These are phyloP conservation scores for Hyparrhenia diplandra DNA, from an alignment of 176 grass and related monocot species.

Conservation along the genomic window DNA sequence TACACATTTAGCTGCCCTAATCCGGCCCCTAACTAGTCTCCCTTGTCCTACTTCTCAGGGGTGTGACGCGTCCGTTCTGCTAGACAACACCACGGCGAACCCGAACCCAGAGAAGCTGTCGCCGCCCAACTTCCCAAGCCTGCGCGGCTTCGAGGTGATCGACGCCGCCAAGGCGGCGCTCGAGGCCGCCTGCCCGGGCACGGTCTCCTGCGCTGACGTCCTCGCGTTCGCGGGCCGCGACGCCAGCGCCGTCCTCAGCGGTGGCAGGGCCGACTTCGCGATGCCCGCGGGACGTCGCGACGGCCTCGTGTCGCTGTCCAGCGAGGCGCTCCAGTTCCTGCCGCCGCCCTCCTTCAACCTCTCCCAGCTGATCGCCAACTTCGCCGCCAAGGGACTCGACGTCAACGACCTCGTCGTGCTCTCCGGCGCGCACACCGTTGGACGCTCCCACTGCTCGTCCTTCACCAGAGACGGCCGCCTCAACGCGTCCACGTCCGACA, in stretches of 20 bases:
- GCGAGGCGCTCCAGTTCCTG: background rate
- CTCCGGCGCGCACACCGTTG: conserved; percentile 62
- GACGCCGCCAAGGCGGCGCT: conserved; percentile 34
- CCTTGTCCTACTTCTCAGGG: background rate
- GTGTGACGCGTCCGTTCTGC: background rate
- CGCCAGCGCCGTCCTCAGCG: background rate
- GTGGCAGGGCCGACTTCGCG: background rate
- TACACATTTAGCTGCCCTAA: too few relatives aligned
- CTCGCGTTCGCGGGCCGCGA: conserved; percentile 28
- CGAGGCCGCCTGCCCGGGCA: conserved; percentile 2
- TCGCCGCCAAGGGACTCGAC: conserved; percentile 21
- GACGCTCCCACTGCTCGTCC: conserved; percentile 41
- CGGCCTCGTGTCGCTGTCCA: background rate
- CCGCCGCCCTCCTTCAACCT: conserved; percentile 1
- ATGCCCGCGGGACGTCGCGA: conserved; percentile 31
- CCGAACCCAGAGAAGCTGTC: conserved; percentile 29
- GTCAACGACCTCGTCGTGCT: conserved; percentile 38
- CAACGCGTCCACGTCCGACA: background rate
- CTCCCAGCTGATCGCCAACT: background rate
- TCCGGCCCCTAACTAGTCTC: too few relatives aligned
- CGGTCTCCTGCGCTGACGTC: conserved; percentile 40
- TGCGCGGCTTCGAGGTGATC: conserved; percentile 45
- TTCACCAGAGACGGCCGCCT: background rate
- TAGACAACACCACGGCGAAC: background rate
- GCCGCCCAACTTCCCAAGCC: conserved; percentile 11